These are phyloP conservation scores for Cystofilobasidium capitatum DNA, from an alignment of 768 basidiomycete species.

Conservation along the genomic window DNA sequence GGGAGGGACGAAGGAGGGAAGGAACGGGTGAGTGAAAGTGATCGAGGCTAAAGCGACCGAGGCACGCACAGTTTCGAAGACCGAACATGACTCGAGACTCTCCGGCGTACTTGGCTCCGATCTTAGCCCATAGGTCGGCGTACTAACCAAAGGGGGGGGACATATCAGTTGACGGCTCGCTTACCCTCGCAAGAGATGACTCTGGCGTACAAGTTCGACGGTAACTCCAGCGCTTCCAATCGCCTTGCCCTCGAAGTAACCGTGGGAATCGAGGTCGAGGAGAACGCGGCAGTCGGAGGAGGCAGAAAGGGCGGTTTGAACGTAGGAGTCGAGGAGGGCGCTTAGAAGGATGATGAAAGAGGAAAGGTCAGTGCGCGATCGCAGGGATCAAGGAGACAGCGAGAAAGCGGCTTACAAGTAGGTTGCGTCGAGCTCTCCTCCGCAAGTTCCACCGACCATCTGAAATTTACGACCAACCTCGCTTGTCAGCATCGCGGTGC, in stretches of 20 bases:
- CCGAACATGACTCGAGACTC: slow-evolving; percentile 44
- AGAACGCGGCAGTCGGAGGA: slow-evolving; percentile 49
- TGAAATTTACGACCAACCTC: too few species aligned
- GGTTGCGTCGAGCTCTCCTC: slow-evolving; percentile 10
- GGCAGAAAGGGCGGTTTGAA: slow-evolving; percentile 43
- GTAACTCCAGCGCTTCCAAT: slow-evolving; percentile 57
- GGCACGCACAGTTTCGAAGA: slow-evolving; percentile 29
- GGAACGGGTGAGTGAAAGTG: too few species aligned
- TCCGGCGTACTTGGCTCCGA: slow-evolving; percentile 47
- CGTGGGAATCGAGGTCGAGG: slow-evolving; percentile 53
- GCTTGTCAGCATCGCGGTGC: too few species aligned
- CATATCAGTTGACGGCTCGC: neutral
- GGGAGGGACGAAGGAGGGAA: too few species aligned
- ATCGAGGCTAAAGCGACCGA: too few species aligned
- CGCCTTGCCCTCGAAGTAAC: slow-evolving; percentile 52
- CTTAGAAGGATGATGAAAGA: neutral
- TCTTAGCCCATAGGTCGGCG: slow-evolving; percentile 48
- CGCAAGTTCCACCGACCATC: neutral
- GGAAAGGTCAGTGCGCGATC: too few species aligned
- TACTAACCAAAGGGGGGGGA: slow-evolving; percentile 39
- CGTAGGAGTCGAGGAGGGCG: slow-evolving; percentile 42
- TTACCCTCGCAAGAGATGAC: neutral
- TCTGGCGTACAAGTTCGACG: slow-evolving; percentile 39
- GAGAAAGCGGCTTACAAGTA: neutral
- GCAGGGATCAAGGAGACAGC: neutral